Base-by-base conservation (phyloP, 2,329 filamentous ascomycete genomes). In the Beauveria sp. region DNA sequence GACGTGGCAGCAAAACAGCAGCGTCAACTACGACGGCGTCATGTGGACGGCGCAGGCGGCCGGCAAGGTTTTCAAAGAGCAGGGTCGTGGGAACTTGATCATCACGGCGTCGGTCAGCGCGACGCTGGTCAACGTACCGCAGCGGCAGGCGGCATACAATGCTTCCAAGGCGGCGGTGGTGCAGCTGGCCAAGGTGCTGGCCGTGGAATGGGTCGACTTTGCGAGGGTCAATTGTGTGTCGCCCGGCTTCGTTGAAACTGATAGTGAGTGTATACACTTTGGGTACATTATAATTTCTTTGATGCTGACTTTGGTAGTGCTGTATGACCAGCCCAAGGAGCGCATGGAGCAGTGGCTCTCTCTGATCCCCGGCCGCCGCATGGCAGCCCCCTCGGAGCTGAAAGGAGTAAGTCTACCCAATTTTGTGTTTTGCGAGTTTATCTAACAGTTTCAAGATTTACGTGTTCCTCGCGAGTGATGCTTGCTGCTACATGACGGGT, bases 171-270 rank as follows among this genome's bases (percentile, higher is more conserved):
- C 85, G 2, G 86, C 79, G 43, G 73, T 80, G 10, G 77, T 81
- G 57, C 77, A 82, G 65, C 70, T 80, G 56, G 82, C 79, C 77
- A 75, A 68, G 74, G 66, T 54, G 28, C 70, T 91, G 30, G 85
- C 87, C 1, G 81, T 90, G 28, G 88, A 90, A 72, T 90, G 87
- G 87, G 81, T 86, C 7, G 82, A 80, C 54, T 90, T 88, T 68
- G 88, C 87, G 6, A 79, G 88, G 30, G 84, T 81, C 63, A 91
- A 91, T 71, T 83, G 81, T n/a, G 75, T 90, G 46, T 88, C 84
- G 2, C 88, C 88, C 0, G 87, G 88, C 9, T 90, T 89, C 70
- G 88, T 90, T 64, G 80, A 80, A 44, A 90, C 87, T 0, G 87
- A 88, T 8, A 65, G 61, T 65, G 20, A 63, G 63, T 26, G 7